phyloP scores from a whole-genome alignment of 805 yeast genomes.

The Sungouiozyma ichnusensis region DNA sequence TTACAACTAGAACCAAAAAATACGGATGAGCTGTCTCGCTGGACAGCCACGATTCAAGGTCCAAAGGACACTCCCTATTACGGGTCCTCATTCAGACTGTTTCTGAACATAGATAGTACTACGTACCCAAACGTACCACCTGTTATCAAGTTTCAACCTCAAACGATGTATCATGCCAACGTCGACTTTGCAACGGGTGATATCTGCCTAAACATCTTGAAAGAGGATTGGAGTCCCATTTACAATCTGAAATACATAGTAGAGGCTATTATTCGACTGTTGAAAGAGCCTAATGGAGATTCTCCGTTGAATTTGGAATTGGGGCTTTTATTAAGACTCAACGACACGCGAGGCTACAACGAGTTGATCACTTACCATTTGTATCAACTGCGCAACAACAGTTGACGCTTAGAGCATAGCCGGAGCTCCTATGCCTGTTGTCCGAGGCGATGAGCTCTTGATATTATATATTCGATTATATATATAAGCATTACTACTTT shows the following conservation, averaged over 20 bases:
- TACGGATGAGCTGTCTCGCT: constrained; percentile 36
- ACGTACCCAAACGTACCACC: constrained; percentile 58
- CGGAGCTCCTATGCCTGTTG: too few species aligned
- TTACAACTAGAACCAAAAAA: constrained; percentile 34
- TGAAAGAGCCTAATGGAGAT: constrained; percentile 59
- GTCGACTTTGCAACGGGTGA: constrained; percentile 48
- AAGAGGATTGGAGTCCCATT: constrained; percentile 58
- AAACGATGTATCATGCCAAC: constrained; percentile 39
- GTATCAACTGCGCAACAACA: neutral
- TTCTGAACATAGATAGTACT: constrained; percentile 32
- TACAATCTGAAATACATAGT: constrained; percentile 51
- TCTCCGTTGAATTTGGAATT: constrained; percentile 64
- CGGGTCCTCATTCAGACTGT: constrained; percentile 42
- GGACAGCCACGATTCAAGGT: constrained; percentile 45
- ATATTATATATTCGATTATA: too few species aligned
- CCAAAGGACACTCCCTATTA: constrained; percentile 44
- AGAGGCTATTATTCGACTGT: constrained; percentile 45
- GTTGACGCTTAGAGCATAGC: too few species aligned
- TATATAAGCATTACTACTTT: too few species aligned
- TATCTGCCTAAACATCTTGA: constrained; percentile 58
- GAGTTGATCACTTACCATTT: constrained; percentile 34
- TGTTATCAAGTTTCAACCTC: constrained; percentile 33
- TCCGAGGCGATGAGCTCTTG: too few species aligned
- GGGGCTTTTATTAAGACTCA: constrained; percentile 46
- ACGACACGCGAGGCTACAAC: constrained; percentile 35